Percentiles rank a stretch among this genome's conserved stretches.
Conservation (phyloP, 495 filamentous ascomycete genomes). For the Immersiella caudata region DNA sequence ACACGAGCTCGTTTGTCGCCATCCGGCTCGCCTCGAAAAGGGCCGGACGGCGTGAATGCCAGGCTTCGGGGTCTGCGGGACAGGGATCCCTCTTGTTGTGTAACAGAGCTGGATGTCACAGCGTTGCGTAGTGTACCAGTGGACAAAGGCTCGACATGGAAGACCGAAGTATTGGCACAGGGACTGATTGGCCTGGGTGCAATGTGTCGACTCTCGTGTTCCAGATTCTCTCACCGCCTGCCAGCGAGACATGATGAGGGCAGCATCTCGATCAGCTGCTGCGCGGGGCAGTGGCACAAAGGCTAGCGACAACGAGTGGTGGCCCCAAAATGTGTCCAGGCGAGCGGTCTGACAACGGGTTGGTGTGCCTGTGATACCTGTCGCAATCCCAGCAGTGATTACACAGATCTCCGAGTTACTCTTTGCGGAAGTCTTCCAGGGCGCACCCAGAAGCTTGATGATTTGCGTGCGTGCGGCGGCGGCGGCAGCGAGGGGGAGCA, state of each 20-base stretch:
- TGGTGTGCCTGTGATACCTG: slow-evolving; percentile 8
- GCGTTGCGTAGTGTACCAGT: slow-evolving; percentile 3
- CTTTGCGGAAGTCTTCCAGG: slow-evolving; percentile 16
- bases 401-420: slow-evolving; percentile 14
- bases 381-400: background rate
- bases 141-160: background rate
- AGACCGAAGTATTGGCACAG: slow-evolving; percentile 8
- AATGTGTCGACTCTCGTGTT: slow-evolving; percentile 7
- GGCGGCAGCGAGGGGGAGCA: background rate
- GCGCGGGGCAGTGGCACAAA: slow-evolving; percentile 16
- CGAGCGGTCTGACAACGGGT: slow-evolving; percentile 12
- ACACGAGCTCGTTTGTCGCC: background rate
- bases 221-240: slow-evolving; percentile 7
- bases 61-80: background rate
- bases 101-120: background rate
- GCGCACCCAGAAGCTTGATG: background rate
- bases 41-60: background rate
- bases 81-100: background rate
- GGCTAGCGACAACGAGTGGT: slow-evolving; percentile 15
- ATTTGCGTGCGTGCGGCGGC: background rate
- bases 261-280: slow-evolving; percentile 24
- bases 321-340: slow-evolving; percentile 13
- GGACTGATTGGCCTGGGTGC: slow-evolving; percentile 9
- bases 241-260: slow-evolving; percentile 15
- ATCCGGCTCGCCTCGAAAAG: background rate